phyloP scores from a whole-genome alignment of 805 yeast species.

The Kluyveromyces dobzhanskii region DNA sequence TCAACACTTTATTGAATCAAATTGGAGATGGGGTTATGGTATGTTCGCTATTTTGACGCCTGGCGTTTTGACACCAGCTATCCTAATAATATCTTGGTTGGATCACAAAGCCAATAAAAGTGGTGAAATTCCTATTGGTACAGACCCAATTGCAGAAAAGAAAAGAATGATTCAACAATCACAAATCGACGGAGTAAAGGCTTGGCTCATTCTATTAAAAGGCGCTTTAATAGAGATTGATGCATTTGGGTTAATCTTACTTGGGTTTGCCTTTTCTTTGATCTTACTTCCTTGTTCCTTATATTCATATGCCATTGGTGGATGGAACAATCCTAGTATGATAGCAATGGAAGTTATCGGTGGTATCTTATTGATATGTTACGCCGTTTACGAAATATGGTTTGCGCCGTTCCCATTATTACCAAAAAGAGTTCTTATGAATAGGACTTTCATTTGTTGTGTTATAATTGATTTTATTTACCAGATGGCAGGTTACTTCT shows the following conservation, averaged over 20 bases:
- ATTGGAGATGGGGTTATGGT: constrained; percentile 49
- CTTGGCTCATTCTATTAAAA: constrained; percentile 9
- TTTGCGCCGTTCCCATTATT: constrained; percentile 32
- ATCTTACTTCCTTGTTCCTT: constrained; percentile 61
- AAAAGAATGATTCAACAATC: constrained; percentile 1
- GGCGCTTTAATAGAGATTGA: constrained; percentile 31
- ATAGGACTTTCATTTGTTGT: constrained; percentile 32
- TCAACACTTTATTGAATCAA: constrained; percentile 24
- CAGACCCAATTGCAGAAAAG: constrained; percentile 6
- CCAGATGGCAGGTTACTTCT: constrained; percentile 24
- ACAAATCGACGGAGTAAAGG: constrained; percentile 4
- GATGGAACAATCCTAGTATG: constrained; percentile 50
- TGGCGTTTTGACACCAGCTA: constrained; percentile 37
- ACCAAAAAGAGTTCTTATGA: constrained; percentile 31
- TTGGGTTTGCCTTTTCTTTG: constrained; percentile 49
- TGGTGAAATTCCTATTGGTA: constrained; percentile 7
- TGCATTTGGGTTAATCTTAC: constrained; percentile 44
- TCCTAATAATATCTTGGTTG: constrained; percentile 24
- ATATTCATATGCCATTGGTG: constrained; percentile 46
- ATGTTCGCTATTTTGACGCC: constrained; percentile 57
- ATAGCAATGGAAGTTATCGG: constrained; percentile 60
- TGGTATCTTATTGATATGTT: constrained; percentile 26
- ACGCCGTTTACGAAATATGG: constrained; percentile 30
- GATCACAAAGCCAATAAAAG: constrained; percentile 27
- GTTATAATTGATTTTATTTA: constrained; percentile 30